Evolutionary conservation across 768 basidiomycete species (phyloP), one percentile per base, ranked within the genome.

Genomic region (Agaricus bisporus): DNA sequence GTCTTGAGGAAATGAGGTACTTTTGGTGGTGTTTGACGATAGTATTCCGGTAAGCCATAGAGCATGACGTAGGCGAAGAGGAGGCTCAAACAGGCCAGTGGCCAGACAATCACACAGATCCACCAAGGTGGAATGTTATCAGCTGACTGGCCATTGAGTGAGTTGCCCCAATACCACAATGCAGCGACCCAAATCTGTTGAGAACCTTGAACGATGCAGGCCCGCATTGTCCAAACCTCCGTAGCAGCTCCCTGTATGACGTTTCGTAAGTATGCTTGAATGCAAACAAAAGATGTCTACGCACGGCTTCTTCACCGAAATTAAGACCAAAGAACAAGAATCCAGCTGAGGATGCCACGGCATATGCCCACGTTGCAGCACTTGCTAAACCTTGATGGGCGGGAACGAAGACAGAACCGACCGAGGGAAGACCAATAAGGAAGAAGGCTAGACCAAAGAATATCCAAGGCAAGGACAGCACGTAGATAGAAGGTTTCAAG

Each of bases 131-230:
- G 71, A 38, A 79, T 66, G 59, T 79, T 77, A 43, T 70, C 73
- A 41, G 79, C 72, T 46, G 68, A 41, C 18, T 73, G 71, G 7
- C 75, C 71, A 64, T 88, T 86, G 55, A 97, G 73, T 29, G 81
- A 80, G 68, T 86, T 82, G 59, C 94, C 94, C 94, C 94, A 97
- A 63, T 91, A 97, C 94, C 94, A 97, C 36, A 97, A 71, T 7
- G 88, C 94, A 3, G 94, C 89, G 12, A 95, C 87, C 94, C 94
- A 97, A 37, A 97, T 82, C 69, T 95, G 94, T 60, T 97, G 94
- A 9, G 92, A 88, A 38, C 94, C 94, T 70, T 97, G 94, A 0
- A 97, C 94, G 57, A 95, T 73, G 66, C 92, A 95, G 11, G 94
- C 94, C 29, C 94, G 81, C 55, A 93, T 65, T 28, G 86, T 88